Conservation (phyloP, 495 filamentous ascomycete species). For the Podospora anserina region DNA sequence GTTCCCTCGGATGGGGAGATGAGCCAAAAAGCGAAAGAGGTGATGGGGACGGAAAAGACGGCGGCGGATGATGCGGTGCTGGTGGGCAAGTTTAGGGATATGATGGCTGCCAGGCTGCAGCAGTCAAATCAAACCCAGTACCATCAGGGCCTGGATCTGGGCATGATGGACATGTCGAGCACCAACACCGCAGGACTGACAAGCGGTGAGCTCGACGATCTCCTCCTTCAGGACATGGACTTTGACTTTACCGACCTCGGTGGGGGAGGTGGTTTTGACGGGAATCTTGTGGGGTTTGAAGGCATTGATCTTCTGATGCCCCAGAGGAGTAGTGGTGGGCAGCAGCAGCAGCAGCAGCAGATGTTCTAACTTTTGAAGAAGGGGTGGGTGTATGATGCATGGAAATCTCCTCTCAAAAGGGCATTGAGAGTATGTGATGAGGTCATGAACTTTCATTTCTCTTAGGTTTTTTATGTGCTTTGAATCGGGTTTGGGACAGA, state of each 20-base stretch:
- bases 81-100: constrained; percentile 48
- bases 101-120: constrained; percentile 25
- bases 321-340: too few species aligned
- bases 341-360: too few species aligned
- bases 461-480: too few species aligned
- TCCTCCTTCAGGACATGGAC: constrained; percentile 36
- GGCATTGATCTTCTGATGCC: not conserved
- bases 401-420: too few species aligned
- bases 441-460: too few species aligned
- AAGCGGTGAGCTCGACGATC: constrained; percentile 38
- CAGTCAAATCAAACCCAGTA: too few species aligned
- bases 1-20: constrained; percentile 45
- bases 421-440: too few species aligned
- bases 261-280: constrained; percentile 8
- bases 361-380: too few species aligned
- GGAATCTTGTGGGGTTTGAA: not conserved
- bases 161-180: constrained; percentile 12
- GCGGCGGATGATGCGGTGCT: constrained; percentile 49
- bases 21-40: constrained; percentile 39
- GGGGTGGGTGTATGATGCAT: too few species aligned
- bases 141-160: not conserved
- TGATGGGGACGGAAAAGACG: constrained; percentile 40
- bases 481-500: too few species aligned
- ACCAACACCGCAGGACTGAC: constrained; percentile 25
- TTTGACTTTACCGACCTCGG: constrained; percentile 33